Evolutionary conservation across 805 yeast genomes (phyloP).

Genomic region (Teunomyces tritomae): DNA sequence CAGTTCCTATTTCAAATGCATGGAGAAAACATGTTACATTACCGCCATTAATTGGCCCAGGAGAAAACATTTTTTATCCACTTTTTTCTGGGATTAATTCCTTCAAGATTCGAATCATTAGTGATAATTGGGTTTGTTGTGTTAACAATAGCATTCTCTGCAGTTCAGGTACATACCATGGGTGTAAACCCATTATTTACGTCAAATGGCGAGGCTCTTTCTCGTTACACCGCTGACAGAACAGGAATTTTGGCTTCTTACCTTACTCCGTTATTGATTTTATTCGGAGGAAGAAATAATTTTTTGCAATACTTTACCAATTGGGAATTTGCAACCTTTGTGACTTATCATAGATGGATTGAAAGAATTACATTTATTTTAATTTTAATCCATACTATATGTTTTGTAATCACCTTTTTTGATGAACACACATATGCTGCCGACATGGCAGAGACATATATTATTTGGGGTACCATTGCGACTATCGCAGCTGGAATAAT

Average conservation of each 20-base stretch:
- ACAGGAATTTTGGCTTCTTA: constrained; percentile 47
- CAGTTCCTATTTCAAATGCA: constrained; percentile 15
- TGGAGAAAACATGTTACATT: constrained; percentile 17
- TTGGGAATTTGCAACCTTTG: constrained; percentile 8
- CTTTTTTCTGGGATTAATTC: constrained; percentile 24
- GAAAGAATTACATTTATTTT: constrained; percentile 14
- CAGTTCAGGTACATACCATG: constrained; percentile 21
- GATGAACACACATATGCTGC: constrained; percentile 8
- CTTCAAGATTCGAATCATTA: constrained; percentile 34
- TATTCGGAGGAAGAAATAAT: constrained; percentile 23
- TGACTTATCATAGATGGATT: constrained; percentile 20
- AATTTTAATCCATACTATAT: constrained; percentile 17
- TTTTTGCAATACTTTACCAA: constrained; percentile 10
- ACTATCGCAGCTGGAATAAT: constrained; percentile 35
- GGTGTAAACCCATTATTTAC: constrained; percentile 36
- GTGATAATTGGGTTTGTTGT: constrained; percentile 19
- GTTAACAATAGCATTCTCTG: constrained; percentile 21
- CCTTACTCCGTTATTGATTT: constrained; percentile 15
- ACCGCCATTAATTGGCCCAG: constrained; percentile 13
- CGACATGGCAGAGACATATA: constrained; percentile 16
- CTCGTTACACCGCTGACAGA: constrained; percentile 45
- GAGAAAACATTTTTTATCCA: no score
- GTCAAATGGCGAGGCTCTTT: constrained; percentile 7
- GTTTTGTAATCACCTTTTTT: constrained; percentile 8
- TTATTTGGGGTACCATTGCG: constrained; percentile 28